Evolutionary conservation across 129 eudicot species (phyloP).

Genomic region (Centaurea solstitialis): DNA sequence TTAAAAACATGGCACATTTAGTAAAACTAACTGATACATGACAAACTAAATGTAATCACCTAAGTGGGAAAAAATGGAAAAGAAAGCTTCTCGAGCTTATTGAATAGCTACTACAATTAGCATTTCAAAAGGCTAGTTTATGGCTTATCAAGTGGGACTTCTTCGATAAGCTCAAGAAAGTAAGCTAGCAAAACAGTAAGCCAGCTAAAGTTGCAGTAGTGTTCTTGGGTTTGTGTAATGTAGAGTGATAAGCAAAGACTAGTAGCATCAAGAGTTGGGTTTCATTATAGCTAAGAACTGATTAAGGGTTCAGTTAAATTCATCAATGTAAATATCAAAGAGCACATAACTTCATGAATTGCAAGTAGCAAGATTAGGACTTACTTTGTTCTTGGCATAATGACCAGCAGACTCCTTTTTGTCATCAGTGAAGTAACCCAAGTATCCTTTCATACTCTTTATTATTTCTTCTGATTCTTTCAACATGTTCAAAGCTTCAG

Average conservation of each 20-base stretch:
- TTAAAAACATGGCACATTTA: not conserved
- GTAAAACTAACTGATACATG: not conserved
- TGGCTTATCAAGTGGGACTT: not conserved
- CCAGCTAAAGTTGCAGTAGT: not conserved
- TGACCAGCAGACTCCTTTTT: slow-evolving; percentile 31
- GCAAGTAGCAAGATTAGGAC: slow-evolving; percentile 2
- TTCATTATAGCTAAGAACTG: not conserved
- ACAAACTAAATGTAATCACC: not conserved
- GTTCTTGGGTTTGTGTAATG: not conserved
- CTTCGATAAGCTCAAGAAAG: not conserved
- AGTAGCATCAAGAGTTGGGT: not conserved
- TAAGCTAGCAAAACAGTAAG: not conserved
- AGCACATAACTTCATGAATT: not conserved
- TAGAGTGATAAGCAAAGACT: not conserved
- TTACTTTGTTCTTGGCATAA: slow-evolving; percentile 48
- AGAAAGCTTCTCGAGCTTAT: not conserved
- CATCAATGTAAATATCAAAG: slow-evolving; percentile 8
- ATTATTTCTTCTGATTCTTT: slow-evolving; percentile 56
- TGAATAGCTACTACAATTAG: not conserved
- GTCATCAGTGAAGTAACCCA: slow-evolving; percentile 28
- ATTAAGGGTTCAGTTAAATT: not conserved
- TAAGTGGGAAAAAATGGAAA: not conserved
- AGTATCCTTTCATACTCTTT: slow-evolving; percentile 39
- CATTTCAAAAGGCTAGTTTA: not conserved
- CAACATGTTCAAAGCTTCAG: slow-evolving; percentile 49